Evolutionary conservation across 129 eudicot genomes (phyloP), one percentile per base, ranked within the genome.

Genomic region (Lactuca saligna): DNA sequence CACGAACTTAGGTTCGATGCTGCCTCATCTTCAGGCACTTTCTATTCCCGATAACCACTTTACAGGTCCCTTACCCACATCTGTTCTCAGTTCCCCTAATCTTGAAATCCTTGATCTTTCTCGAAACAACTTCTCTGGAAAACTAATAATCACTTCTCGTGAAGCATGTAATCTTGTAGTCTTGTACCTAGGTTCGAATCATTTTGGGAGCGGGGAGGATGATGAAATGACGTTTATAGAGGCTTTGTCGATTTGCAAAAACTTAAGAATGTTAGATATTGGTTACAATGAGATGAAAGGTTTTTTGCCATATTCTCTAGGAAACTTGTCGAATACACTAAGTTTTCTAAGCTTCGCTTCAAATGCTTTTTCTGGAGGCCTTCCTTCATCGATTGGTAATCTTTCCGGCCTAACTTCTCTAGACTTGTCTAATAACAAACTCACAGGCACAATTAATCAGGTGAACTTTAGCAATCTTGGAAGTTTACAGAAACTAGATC

Each of bases 321-420:
- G 20, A 34, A 80, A 74, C 55, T 51, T 77, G 13, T 79, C 87
- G 17, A 39, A 71, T 55, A 32, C 35, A 17, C 62, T 80, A n/a
- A n/a, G 11, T 3, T 51, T 12, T 29, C 37, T 80, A 3, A 14
- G 20, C 8, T 51, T 84, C 3, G 66, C 17, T 14, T 64, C 54
- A 48, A 77, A 81, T 61, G 41, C 37, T 10, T 53, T 80, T 46
- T 68, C 25, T n/a, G 89, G 89, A 59, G 71, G 57, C 74, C 66
- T 84, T 53, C 85, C 88, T 38, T 54, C 54, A 0, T 78, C 77
- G 15, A 31, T 77, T 41, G 39, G 76, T 34, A 74, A 77, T 6
- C 66, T 66, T 68, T 67, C 65, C 0, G 73, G 65, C 33, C 63
- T 77, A 61, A 64, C 51, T 9, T 4, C 6, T 7, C 17, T 83